phyloP scores from a whole-genome alignment of 148 eudicot genomes.

The Cornus kousa region DNA sequence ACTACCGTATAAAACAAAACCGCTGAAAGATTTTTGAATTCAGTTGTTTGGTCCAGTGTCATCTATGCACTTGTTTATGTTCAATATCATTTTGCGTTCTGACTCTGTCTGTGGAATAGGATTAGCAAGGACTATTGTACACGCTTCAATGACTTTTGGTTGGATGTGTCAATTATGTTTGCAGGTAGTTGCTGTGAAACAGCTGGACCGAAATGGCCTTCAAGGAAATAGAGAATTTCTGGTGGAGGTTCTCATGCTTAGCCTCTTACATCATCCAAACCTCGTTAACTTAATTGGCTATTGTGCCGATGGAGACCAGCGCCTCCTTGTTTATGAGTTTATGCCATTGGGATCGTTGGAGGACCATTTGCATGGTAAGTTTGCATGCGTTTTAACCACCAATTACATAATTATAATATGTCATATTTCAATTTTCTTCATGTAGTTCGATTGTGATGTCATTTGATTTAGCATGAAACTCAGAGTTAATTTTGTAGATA shows the following conservation, averaged over 20 bases:
- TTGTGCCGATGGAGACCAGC: constrained; percentile 97
- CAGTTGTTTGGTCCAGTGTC: not conserved
- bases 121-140: not conserved
- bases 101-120: not conserved
- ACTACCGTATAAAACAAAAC: not conserved
- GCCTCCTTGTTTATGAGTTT: constrained; percentile 93
- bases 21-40: not conserved
- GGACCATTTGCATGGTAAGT: constrained; percentile 93
- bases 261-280: constrained; percentile 88
- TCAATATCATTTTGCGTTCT: not conserved
- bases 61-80: not conserved
- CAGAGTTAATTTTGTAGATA: no score
- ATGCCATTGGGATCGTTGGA: constrained; percentile 97
- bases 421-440: not conserved
- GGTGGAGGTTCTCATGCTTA: constrained; percentile 98
- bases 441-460: not conserved
- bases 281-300: constrained; percentile 95
- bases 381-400: not conserved
- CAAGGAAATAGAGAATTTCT: constrained; percentile 95
- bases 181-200: constrained; percentile 96
- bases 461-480: not conserved
- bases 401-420: not conserved
- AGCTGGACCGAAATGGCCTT: constrained; percentile 92
- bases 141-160: constrained; percentile 1
- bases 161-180: constrained; percentile 17